Evolutionary conservation across 768 basidiomycete genomes (phyloP).

Genomic region (Termitomyces sp.): DNA sequence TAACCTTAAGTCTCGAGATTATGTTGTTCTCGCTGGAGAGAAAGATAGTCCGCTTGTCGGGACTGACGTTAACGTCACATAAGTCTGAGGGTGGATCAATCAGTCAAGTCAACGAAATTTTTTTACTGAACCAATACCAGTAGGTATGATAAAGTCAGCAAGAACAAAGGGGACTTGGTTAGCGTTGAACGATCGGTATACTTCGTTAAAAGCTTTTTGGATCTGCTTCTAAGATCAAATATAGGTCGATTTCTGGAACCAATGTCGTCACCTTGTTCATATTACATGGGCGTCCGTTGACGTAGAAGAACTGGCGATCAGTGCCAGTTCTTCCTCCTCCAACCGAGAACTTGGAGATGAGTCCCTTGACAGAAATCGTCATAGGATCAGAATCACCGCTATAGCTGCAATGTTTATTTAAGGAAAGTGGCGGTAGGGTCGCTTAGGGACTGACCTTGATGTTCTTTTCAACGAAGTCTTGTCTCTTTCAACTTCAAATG

Average conservation of each 20-base stretch:
- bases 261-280: conserved; percentile 53
- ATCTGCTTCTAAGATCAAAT: conserved; percentile 36
- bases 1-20: conserved; percentile 60
- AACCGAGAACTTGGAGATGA: conserved; percentile 77
- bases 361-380: conserved; percentile 48
- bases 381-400: conserved; percentile 34
- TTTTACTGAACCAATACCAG: conserved; percentile 40
- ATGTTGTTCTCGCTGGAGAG: conserved; percentile 83
- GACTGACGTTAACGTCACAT: conserved; percentile 92
- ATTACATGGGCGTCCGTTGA: conserved; percentile 88
- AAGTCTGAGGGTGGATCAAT: conserved; percentile 37
- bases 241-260: not conserved
- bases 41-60: conserved; percentile 95
- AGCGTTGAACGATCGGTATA: conserved; percentile 75
- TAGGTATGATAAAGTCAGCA: conserved; percentile 78
- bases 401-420: not conserved
- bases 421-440: not conserved
- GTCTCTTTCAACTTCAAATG: conserved; percentile 66
- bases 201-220: conserved; percentile 88
- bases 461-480: conserved; percentile 36
- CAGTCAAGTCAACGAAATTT: not conserved
- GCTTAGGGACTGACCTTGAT: conserved; percentile 17
- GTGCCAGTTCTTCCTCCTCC: conserved; percentile 71
- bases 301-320: conserved; percentile 89
- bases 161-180: conserved; percentile 77